Base-by-base conservation (phyloP, 164 flowering plant species). In the Akebia trifoliata region DNA sequence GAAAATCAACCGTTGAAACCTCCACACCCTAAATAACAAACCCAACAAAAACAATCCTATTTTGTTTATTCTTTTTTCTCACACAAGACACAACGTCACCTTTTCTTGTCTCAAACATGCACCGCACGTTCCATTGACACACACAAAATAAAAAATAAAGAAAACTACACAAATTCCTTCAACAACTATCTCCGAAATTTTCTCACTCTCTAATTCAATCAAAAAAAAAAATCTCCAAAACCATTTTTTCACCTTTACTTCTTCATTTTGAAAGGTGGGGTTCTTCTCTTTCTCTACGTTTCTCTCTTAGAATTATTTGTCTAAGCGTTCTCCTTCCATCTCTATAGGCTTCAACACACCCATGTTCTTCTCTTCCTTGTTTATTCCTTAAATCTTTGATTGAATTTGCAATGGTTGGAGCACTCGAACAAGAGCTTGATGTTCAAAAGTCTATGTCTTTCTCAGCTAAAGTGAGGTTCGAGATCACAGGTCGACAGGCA, bases 371-470 rank as follows among this genome's bases (percentile, higher is more conserved):
- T 50, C 28, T 44, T 49, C 38, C 50, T 36, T 22, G 20, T 56
- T 30, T 25, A 20, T 36, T 15, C 50, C 15, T 4, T 34, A 31
- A 17, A 4, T n/a, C n/a, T n/a, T n/a, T 14, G 46, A 25, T 53
- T 29, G 47, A 24, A 34, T 58, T 61, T 18, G 56, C 17, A 6
- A 83, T 81, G 90, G 84, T 76, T 58, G 61, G 72, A 50, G 70
- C 78, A 1, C 55, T 73, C 7, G 62, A 63, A 24, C 72, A 46
- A 43, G 65, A 65, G n/a, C 39, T 28, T 2, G 66, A 65, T 57
- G 57, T 66, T 37, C 64, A 75, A 51, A 74, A 70, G 49, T 59
- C 70, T 2, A 66, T 34, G 44, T 69, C 77, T 6, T 69, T 74
- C 31, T 38, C 40, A 57, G 20, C 62, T 15, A 71, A 53, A 34